Evolutionary conservation across 164 flowering plant species (phyloP), one percentile per base, ranked within the genome.

Genomic region (Stephania japonica): DNA sequence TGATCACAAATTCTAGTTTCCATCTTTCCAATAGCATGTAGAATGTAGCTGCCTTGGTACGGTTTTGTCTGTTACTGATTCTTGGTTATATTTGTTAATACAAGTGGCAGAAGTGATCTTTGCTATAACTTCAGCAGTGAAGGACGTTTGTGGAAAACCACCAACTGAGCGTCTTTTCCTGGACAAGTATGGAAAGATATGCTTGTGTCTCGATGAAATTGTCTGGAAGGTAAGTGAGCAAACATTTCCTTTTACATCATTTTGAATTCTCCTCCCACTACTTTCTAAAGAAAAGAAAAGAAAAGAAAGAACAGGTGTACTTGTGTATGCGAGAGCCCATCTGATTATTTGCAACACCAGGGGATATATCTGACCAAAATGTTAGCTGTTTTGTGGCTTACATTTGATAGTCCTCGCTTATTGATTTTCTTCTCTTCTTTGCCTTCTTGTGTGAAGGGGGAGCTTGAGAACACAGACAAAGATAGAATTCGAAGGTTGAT

Each of bases 91-190:
- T 72, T 76, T 80, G 72, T 73, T 41, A 70, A n/a, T 72, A 43
- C 23, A 32, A 94, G 99, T 95, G 91, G 75, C 97, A 71, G 99
- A 95, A 84, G 93, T 89, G 61, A 88, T 95, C 73, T 93, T 87
- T 81, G 97, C 85, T 23, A 87, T 95, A 67, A 89, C 91, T 42
- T 84, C 97, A n/a, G 81, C 98, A 19, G 81, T 95, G 75, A 95
- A 93, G 85, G 98, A 95, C 83, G 92, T 87, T 18, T 95, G 98
- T 69, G 98, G 99, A 47, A 95, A 95, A 80, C 86, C 88, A 69
- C 99, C 99, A 42, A 88, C 91, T 13, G 99, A 95, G 85, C 98
- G 98, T 72, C 81, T 93, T 70, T 93, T 93, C 72, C 86, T 93
- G 25, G 98, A 93, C 68, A 93, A 91, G 81, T 91, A 93, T 70